Evolutionary conservation across 2,329 filamentous ascomycete species (phyloP).

Genomic region (Cephalotrichum gorgonifer): DNA sequence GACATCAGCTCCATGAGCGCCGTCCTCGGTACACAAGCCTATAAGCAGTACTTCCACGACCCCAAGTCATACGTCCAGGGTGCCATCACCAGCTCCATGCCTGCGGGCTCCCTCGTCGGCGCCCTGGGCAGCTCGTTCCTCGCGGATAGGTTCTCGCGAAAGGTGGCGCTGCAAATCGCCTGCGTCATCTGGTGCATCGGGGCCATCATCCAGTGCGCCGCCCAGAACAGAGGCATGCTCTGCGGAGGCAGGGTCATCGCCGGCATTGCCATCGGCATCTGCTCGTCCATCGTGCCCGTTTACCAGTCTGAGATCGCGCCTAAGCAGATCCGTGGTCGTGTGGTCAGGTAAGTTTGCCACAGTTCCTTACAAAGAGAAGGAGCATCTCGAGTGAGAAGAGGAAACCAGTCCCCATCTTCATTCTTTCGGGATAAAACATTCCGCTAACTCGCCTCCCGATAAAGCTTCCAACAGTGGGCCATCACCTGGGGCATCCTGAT

Average conservation of each 20-base stretch:
- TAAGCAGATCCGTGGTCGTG: conserved; percentile 45
- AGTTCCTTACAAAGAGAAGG: neutral
- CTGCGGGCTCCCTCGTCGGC: conserved; percentile 58
- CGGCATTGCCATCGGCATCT: conserved; percentile 64
- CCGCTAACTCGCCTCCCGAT: neutral
- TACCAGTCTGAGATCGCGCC: conserved; percentile 59
- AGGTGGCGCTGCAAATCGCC: conserved; percentile 35
- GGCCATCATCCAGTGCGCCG: conserved; percentile 45
- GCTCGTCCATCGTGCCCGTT: conserved; percentile 59
- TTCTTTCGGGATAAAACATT: no score
- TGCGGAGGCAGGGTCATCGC: conserved; percentile 62
- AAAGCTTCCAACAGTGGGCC: conserved; percentile 53
- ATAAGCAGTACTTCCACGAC: conserved; percentile 63
- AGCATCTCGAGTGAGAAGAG: neutral
- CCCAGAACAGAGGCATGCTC: conserved; percentile 60
- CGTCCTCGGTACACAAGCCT: conserved; percentile 55
- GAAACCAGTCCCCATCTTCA: no score
- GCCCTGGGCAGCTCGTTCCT: conserved; percentile 39
- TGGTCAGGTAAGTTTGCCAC: conserved; percentile 29
- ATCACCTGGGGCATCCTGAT: conserved; percentile 62
- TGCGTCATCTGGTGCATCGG: conserved; percentile 41
- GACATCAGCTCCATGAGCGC: conserved; percentile 69
- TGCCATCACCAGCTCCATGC: conserved; percentile 64
- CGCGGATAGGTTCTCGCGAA: conserved; percentile 39
- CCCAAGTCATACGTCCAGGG: conserved; percentile 49